Evolutionary conservation across 768 basidiomycete genomes (phyloP).

Genomic region (Phaeotremella skinneri): DNA sequence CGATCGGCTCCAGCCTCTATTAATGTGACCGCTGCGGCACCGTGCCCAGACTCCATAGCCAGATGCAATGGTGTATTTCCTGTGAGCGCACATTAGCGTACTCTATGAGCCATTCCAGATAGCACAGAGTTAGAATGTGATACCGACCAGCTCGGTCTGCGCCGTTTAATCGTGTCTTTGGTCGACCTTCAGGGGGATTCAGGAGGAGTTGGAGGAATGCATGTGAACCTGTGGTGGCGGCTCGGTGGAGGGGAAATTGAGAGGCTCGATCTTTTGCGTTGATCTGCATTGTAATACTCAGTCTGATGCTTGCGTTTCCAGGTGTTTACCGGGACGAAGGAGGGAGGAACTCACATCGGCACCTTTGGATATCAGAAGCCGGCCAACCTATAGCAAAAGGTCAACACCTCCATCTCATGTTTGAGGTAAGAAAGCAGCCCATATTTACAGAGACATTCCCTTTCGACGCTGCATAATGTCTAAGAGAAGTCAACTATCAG

Average conservation of each 20-base stretch:
- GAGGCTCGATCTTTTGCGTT: slow-evolving; percentile 92
- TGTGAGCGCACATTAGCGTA: slow-evolving; percentile 46
- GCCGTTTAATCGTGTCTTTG: slow-evolving; percentile 77
- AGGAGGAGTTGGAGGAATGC: slow-evolving; percentile 85
- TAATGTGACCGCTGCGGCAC: slow-evolving; percentile 79
- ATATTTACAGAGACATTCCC: slow-evolving; percentile 42
- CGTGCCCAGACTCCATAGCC: slow-evolving; percentile 94
- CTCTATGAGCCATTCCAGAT: slow-evolving; percentile 2
- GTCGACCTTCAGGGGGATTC: slow-evolving; percentile 69
- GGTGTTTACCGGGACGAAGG: slow-evolving; percentile 16
- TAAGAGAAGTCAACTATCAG: slow-evolving; percentile 16
- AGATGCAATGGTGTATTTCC: slow-evolving; percentile 96
- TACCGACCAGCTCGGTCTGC: slow-evolving; percentile 51
- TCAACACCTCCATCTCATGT: slow-evolving; percentile 7
- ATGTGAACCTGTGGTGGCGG: slow-evolving; percentile 89
- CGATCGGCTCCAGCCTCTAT: slow-evolving; percentile 97
- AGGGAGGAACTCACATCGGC: slow-evolving; percentile 72
- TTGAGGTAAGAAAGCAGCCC: not conserved
- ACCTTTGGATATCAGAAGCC: slow-evolving; percentile 75
- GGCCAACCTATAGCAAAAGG: slow-evolving; percentile 66
- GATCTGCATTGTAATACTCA: slow-evolving; percentile 61
- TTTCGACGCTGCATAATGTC: slow-evolving; percentile 53
- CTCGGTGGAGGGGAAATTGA: slow-evolving; percentile 92
- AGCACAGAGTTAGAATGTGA: not conserved
- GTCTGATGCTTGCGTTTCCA: not conserved